Conservation (phyloP, 352 stramenopile species). For the Pythium grandisporangium region DNA sequence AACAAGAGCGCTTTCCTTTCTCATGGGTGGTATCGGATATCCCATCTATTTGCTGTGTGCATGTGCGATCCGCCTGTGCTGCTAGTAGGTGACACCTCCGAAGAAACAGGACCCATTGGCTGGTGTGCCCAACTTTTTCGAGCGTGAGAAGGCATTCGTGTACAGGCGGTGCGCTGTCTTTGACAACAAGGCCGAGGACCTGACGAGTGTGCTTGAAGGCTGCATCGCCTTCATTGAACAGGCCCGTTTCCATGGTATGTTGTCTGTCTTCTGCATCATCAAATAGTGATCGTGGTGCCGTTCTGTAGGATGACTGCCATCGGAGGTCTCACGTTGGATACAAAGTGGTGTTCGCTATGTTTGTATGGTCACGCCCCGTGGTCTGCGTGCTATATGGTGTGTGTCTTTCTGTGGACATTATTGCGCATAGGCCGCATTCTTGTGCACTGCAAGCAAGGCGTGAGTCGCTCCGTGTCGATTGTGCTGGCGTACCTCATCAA, state of each 20-base stretch:
- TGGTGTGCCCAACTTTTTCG: constrained; percentile 89
- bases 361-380: too few species aligned
- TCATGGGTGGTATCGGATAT: too few species aligned
- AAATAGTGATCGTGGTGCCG: too few species aligned
- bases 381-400: too few species aligned
- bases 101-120: constrained; percentile 73
- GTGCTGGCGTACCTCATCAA: constrained; percentile 90
- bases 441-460: constrained; percentile 89
- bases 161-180: constrained; percentile 83
- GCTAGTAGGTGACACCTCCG: constrained; percentile 68
- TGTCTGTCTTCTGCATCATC: too few species aligned
- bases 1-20: too few species aligned
- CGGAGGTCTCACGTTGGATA: too few species aligned
- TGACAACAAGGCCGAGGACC: constrained; percentile 88
- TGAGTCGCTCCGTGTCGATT: constrained; percentile 85
- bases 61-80: too few species aligned
- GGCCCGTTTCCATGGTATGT: constrained; percentile 79
- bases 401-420: too few species aligned
- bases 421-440: constrained; percentile 59
- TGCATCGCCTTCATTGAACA: constrained; percentile 88
- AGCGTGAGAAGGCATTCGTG: constrained; percentile 74
- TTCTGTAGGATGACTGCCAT: too few species aligned
- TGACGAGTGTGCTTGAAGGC: constrained; percentile 69
- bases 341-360: too few species aligned
- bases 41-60: too few species aligned